phyloP scores from a whole-genome alignment of 1,139 yeast genomes.

The Lodderomyces parapsilosis region DNA sequence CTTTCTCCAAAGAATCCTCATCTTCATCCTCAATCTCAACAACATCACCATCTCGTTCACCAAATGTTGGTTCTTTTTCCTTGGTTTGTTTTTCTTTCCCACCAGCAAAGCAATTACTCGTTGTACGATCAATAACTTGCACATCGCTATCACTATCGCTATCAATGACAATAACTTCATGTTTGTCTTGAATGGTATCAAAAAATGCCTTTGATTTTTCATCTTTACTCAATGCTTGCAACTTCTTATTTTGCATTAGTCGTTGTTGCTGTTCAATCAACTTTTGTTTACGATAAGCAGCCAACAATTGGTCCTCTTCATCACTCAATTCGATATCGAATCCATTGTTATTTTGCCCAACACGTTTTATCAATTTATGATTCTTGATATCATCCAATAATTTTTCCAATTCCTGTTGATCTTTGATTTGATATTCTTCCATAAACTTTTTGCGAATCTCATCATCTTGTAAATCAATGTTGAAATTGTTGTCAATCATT shows the following conservation, averaged over 20 bases:
- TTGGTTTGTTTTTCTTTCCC: slow-evolving; percentile 3
- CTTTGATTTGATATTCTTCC: slow-evolving; percentile 68
- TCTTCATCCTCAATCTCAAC: slow-evolving; percentile 17
- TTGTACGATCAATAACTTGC: slow-evolving; percentile 3
- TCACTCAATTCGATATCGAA: slow-evolving; percentile 66
- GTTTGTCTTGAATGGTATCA: slow-evolving; percentile 59
- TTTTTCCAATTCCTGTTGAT: slow-evolving; percentile 68
- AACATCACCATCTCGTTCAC: slow-evolving; percentile 13
- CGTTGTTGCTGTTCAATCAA: slow-evolving; percentile 55
- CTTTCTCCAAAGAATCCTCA: slow-evolving; percentile 16
- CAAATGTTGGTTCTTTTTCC: slow-evolving; percentile 1
- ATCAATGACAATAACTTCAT: slow-evolving; percentile 22
- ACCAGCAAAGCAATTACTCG: slow-evolving; percentile 5
- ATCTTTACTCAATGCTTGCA: slow-evolving; percentile 44
- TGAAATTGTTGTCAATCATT: slow-evolving; percentile 75
- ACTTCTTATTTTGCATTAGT: slow-evolving; percentile 52
- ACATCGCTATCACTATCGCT: slow-evolving; percentile 22
- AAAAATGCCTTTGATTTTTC: slow-evolving; percentile 74
- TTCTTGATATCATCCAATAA: slow-evolving; percentile 79
- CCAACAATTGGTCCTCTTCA: slow-evolving; percentile 62
- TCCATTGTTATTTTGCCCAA: slow-evolving; percentile 36
- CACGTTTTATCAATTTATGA: slow-evolving; percentile 73
- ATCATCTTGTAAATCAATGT: slow-evolving; percentile 56
- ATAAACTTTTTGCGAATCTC: slow-evolving; percentile 62
- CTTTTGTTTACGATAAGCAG: slow-evolving; percentile 51